Evolutionary conservation across 805 yeast species (phyloP), one percentile per base, ranked within the genome.

Genomic region (Teunomyces funiuensis): DNA sequence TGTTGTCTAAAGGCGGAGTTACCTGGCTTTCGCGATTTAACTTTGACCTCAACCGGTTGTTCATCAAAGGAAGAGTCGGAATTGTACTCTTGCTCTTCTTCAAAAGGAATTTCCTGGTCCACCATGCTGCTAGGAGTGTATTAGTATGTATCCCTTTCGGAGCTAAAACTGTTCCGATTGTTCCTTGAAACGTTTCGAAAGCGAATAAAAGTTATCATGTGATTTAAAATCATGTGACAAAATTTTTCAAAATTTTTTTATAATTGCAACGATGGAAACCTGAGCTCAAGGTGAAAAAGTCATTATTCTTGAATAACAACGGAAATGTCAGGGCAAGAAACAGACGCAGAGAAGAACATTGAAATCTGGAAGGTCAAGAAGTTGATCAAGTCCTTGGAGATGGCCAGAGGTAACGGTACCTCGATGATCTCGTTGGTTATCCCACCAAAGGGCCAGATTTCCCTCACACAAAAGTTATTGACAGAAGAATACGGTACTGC

Each of bases 401-500:
- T 71, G 57, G 98, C 98, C 40, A 81, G 97, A 66, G 99, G 99
- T 66, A 93, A 91, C 65, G 99, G 99, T 68, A 93, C 99, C 36
- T 93, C 99, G 17, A 93, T 93, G 98, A 93, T 93, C 61, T 89
- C 97, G 19, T 76, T 93, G 63, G 87, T 93, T 55, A 88, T 90
- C 51, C 97, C 99, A 31, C 99, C 99, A 55, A 83, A 80, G 64
- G 91, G 95, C 45, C 99, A 93, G 70, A 85, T 93, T 58, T 77
- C 98, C 9, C 78, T 88, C 57, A 79, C 77, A 44, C 89, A 84
- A 61, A 90, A 87, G 69, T 85, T 88, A 90, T 77, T 93, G 67
- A 88, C 97, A 3, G 98, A 93, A 71, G 99, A 93, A 73, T 90
- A 89, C 69, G 99, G 99, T 67, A 93, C 99, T 11, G 99, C 99